Evolutionary conservation across 2,329 filamentous ascomycete genomes (phyloP).

Genomic region (Cryphonectria naterciae): DNA sequence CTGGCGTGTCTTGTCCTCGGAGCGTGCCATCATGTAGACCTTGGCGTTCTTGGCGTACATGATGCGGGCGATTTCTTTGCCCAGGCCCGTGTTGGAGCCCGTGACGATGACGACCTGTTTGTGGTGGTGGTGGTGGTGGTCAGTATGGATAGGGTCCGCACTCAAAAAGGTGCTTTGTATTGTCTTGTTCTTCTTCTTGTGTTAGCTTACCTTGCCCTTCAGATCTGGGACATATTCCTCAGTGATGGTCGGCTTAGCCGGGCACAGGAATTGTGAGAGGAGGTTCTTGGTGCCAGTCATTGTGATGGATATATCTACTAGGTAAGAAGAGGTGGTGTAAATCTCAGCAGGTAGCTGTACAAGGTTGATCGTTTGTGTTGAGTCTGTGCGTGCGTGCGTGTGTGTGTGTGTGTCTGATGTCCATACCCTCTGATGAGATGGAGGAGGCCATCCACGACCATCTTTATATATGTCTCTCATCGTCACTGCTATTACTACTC

Average conservation of each 20-base stretch:
- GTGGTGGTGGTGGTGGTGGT: background rate
- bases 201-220: background rate
- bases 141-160: background rate
- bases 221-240: constrained; percentile 11
- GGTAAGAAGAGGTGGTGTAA: background rate
- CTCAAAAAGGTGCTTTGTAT: no score
- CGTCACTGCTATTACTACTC: background rate
- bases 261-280: constrained; percentile 8
- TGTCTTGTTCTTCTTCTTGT: no score
- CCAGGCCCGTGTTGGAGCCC: constrained; percentile 22
- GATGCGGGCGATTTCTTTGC: constrained; percentile 21
- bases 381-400: background rate
- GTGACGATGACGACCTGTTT: constrained; percentile 23
- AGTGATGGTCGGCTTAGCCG: constrained; percentile 12
- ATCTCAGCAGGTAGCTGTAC: background rate
- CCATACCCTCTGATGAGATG: background rate
- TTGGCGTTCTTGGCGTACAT: constrained; percentile 22
- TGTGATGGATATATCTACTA: background rate
- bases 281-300: constrained; percentile 12
- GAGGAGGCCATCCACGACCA: background rate
- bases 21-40: constrained; percentile 54
- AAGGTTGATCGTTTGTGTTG: background rate
- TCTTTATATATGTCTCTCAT: constrained; percentile 10
- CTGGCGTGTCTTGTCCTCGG: constrained; percentile 42
- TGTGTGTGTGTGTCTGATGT: background rate